Percentiles rank a stretch among this genome's conserved stretches.
Evolutionary conservation across 352 stramenopile species (phyloP).

Genomic region (Globisporangium orthogonon): DNA sequence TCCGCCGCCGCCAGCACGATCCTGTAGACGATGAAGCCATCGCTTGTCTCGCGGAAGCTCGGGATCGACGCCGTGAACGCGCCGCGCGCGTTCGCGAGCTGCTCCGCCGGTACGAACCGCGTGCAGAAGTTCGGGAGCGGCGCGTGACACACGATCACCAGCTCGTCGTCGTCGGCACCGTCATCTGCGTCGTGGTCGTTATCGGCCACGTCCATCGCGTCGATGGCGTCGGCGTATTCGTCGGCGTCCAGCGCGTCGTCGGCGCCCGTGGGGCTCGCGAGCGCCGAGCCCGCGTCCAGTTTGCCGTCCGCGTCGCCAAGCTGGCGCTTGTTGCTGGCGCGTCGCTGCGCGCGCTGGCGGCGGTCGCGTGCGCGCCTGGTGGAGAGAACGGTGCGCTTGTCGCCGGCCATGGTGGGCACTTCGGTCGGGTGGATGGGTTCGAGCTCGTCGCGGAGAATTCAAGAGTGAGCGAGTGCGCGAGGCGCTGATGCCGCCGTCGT

Average conservation of each 20-base stretch:
- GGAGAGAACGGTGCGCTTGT: slow-evolving; percentile 64
- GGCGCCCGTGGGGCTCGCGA: slow-evolving; percentile 3
- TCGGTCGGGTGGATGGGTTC: not conserved
- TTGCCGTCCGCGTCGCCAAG: slow-evolving; percentile 2
- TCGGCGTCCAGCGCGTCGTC: not conserved
- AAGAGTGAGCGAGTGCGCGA: not conserved
- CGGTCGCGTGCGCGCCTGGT: slow-evolving; percentile 56
- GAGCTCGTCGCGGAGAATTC: not conserved
- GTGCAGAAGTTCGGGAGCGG: slow-evolving; percentile 59
- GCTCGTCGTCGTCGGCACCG: slow-evolving; percentile 38
- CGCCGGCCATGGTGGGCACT: slow-evolving; percentile 29
- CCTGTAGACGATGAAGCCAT: slow-evolving; percentile 63
- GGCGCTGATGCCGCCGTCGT: no score
- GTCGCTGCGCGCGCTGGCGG: slow-evolving; percentile 40
- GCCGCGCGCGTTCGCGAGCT: not conserved
- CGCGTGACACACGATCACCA: slow-evolving; percentile 61
- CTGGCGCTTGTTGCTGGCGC: slow-evolving; percentile 17
- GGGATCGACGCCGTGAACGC: slow-evolving; percentile 51
- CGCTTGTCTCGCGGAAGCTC: slow-evolving; percentile 52
- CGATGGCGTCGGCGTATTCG: not conserved
- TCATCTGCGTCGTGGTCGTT: slow-evolving; percentile 14
- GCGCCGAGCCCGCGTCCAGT: not conserved
- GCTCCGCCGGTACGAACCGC: slow-evolving; percentile 27
- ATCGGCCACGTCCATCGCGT: not conserved
- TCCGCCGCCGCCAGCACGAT: slow-evolving; percentile 34